Evolutionary conservation across 345 rosid genomes (phyloP).

Genomic region (Salix caprea): DNA sequence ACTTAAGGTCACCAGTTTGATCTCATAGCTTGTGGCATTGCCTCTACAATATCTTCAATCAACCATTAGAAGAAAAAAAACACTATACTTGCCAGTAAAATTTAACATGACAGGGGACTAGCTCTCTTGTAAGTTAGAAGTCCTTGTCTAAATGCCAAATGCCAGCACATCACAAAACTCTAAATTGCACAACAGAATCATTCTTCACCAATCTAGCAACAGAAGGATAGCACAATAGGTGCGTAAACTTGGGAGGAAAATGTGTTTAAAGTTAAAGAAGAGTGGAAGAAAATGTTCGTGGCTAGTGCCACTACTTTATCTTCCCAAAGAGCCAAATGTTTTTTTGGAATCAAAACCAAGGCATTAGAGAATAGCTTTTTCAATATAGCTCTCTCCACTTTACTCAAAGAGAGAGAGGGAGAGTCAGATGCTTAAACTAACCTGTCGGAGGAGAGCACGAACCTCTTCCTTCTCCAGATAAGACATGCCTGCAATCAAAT

Average conservation of each 20-base stretch:
- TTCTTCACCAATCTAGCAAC: background rate
- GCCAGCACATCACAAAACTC: background rate
- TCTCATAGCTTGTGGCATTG: background rate
- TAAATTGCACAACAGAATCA: background rate
- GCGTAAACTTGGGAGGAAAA: background rate
- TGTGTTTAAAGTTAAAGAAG: background rate
- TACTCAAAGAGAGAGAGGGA: background rate
- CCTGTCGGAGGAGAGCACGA: slow-evolving; percentile 84
- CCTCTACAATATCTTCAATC: background rate
- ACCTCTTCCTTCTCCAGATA: slow-evolving; percentile 95
- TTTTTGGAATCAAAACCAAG: background rate
- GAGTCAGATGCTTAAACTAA: slow-evolving; percentile 29
- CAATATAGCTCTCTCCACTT: background rate
- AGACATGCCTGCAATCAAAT: slow-evolving; percentile 55
- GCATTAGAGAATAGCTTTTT: background rate
- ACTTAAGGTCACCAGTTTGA: background rate
- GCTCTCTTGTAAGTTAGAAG: background rate
- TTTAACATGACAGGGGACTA: background rate
- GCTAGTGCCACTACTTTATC: background rate
- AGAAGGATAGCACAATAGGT: background rate
- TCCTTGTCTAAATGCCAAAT: background rate
- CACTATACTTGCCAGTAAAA: background rate
- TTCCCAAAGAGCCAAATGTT: background rate
- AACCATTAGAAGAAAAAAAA: background rate
- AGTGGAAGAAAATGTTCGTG: background rate